Base-by-base conservation (phyloP, 2,329 filamentous ascomycete genomes). In the Fusarium nygamai region DNA sequence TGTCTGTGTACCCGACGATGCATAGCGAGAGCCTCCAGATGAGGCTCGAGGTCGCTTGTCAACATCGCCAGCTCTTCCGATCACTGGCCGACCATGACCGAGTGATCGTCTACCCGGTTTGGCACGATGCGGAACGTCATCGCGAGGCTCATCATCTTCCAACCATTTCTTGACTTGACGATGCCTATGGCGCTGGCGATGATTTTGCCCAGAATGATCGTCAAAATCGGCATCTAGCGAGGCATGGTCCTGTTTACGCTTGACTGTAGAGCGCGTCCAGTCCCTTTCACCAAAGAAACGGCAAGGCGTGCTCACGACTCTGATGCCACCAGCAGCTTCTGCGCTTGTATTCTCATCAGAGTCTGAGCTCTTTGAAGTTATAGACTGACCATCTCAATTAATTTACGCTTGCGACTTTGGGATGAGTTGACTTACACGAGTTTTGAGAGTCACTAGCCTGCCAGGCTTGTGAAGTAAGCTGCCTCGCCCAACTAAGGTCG, bases 341-440 rank as follows among this genome's bases (percentile, higher is more conserved):
- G 38, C 38, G 0, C 5, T 5, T 9, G 38, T 33, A 1, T 24
- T 57, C 1, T 57, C 53, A 57, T 57, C 53, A 44, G 53, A 57
- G 38, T 57, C 53, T 44, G 53, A 57, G 38, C 53, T 57, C 53
- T 57, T 57, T 57, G 53, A 57, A 16, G 38, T 57, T 33, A 57
- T 57, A 16, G 53, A 57, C 53, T 57, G 0, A 2, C 2, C 0
- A 16, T 14, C 2, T 8, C 53, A 20, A 33, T 57, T 33, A 57
- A 24, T 24, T 57, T 24, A 44, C 33, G 27, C 20, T 16, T 33
- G 6, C 22, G 53, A 33, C 53, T 3, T 6, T 33, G 22, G 22
- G 6, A 14, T 14, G 5, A 12, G 12, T 12, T 16, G 0, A 44
- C 53, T 57, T 57, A 57, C 53, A 57, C 53, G 53, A 24, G 53